Evolutionary conservation across 768 basidiomycete species (phyloP).

Genomic region (Filobasidium floriforme): DNA sequence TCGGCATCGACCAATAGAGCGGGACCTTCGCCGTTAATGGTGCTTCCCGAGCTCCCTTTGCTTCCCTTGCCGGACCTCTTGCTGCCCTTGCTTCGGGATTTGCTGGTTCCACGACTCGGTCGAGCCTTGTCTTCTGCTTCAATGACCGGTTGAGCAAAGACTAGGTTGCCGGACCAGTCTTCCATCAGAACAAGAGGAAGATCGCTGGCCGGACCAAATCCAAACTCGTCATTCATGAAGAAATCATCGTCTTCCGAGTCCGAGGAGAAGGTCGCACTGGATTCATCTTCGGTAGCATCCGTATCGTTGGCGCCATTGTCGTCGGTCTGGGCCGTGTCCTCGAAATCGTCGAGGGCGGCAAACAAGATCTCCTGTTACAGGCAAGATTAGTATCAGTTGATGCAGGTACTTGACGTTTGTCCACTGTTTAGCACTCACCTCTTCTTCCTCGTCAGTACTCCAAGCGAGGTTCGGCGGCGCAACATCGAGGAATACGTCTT

Average conservation of each 20-base stretch:
- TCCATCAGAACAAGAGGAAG: conserved; percentile 25
- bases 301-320: conserved; percentile 11
- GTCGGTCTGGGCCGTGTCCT: conserved; percentile 8
- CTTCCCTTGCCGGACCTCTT: conserved; percentile 13
- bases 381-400: not conserved
- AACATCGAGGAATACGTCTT: conserved; percentile 21
- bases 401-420: too few species aligned
- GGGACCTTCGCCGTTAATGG: conserved; percentile 21
- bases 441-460: conserved; percentile 22
- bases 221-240: conserved; percentile 18
- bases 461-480: conserved; percentile 13
- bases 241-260: conserved; percentile 20
- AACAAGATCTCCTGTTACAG: conserved; percentile 20
- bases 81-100: conserved; percentile 15
- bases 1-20: conserved; percentile 23
- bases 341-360: conserved; percentile 20
- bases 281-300: conserved; percentile 16
- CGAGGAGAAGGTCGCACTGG: conserved; percentile 4
- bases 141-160: conserved; percentile 23
- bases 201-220: conserved; percentile 11
- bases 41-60: conserved; percentile 17
- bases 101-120: conserved; percentile 1
- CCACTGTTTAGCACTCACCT: conserved; percentile 7
- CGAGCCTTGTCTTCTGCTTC: not conserved
- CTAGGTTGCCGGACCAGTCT: conserved; percentile 25